Conservation (phyloP, 306 rosid genomes). For the Argentina anserina region DNA sequence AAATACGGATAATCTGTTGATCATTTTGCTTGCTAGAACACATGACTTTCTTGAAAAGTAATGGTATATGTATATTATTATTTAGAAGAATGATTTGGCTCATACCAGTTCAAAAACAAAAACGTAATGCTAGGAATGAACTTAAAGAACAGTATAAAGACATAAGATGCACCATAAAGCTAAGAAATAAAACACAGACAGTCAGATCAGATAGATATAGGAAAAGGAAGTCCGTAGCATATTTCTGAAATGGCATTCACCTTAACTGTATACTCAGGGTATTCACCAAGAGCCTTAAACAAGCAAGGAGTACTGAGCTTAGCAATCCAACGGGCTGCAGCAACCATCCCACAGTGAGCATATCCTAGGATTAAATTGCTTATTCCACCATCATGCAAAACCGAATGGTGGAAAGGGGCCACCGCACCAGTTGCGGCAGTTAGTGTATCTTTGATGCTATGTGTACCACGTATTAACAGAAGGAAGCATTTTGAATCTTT, state of each 20-base stretch:
- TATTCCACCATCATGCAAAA: conserved; percentile 90
- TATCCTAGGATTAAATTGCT: conserved; percentile 91
- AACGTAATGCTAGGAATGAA: background rate
- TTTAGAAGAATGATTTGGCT: background rate
- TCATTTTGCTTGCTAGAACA: background rate
- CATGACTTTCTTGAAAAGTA: background rate
- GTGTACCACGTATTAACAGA: conserved; percentile 92
- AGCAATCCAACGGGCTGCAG: conserved; percentile 98
- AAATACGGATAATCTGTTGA: background rate
- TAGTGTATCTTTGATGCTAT: conserved; percentile 94
- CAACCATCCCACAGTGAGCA: conserved; percentile 99
- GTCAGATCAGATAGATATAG: background rate
- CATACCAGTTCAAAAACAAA: background rate
- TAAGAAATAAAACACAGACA: background rate
- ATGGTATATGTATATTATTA: background rate
- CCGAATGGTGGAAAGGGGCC: conserved; percentile 92
- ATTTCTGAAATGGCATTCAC: conserved; percentile 28
- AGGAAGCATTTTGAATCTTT: conserved; percentile 74
- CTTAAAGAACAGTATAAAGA: background rate
- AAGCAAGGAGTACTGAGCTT: conserved; percentile 84
- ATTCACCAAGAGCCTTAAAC: conserved; percentile 67
- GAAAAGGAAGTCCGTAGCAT: background rate
- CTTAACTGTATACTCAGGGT: conserved; percentile 76
- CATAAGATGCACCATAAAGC: background rate
- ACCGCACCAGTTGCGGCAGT: conserved; percentile 98